Evolutionary conservation across 306 rosid species (phyloP), one percentile per base, ranked within the genome.

Genomic region (Vicia sativa): DNA sequence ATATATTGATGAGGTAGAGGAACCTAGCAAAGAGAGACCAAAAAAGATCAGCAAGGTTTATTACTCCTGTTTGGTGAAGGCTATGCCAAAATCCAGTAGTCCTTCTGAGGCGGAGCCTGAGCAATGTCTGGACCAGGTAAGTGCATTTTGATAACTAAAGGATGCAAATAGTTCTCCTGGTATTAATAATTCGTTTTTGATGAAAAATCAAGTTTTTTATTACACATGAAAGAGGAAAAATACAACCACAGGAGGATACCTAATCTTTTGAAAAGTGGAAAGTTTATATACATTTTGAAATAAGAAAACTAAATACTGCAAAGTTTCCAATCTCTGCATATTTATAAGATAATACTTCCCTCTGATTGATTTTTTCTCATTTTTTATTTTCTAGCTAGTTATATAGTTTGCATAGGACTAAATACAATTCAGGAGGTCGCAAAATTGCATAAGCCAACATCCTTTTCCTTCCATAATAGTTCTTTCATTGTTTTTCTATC

Each of bases 1-100:
- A 46, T 93, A 87, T 67, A 90, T 90, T 55, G 98, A 93, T 74
- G 98, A 90, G 79, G 90, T 90, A 38, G 98, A 93, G 80, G 95
- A 87, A 78, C 85, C 98, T 67, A 88, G 86, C 86, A 82, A 85
- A 79, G 98, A 90, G 53, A 82, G 86, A 71, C 74, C 95, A 42
- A 90, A 85, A 65, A 88, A 78, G 72, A 86, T 80, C 66, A 89
- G 85, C 81, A 93, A 93, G 75, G 89, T 80, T 62, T 93, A 83
- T 80, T 93, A 86, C 76, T 93, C 98, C 73, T 85, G 95, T 77
- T 81, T 90, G 67, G 98, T 90, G 59, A 93, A 93, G 85, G 98
- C 96, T 64, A 77, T 91, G 82, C 96, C 98, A 54, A 93, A 90
- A 74, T 86, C 98, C 29, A 88, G 83, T 65, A 81, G 82, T 67